phyloP scores from a whole-genome alignment of 495 filamentous ascomycete species.

The Oidiodendron maius region DNA sequence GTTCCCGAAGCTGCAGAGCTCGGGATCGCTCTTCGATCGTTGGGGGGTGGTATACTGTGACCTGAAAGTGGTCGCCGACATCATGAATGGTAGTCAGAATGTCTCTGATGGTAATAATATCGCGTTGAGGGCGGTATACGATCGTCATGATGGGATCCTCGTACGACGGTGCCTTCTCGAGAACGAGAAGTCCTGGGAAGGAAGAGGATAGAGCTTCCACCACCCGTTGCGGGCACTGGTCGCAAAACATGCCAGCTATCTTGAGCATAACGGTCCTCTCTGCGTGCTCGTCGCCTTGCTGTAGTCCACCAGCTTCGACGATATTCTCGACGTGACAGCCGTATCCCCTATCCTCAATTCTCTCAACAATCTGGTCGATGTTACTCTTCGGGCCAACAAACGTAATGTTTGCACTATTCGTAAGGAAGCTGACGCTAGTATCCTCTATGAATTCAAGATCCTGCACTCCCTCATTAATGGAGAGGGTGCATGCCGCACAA shows the following conservation, averaged over 20 bases:
- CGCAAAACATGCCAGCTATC: conserved; percentile 84
- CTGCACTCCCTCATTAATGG: conserved; percentile 58
- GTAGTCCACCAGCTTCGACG: not conserved
- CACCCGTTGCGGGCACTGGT: conserved; percentile 69
- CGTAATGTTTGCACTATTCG: conserved; percentile 63
- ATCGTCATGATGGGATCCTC: conserved; percentile 63
- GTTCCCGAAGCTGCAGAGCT: conserved; percentile 60
- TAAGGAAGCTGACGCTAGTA: conserved; percentile 63
- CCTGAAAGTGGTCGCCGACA: conserved; percentile 56
- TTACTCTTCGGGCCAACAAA: conserved; percentile 52
- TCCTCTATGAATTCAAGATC: conserved; percentile 56
- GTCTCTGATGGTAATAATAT: conserved; percentile 67
- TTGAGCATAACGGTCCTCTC: conserved; percentile 57
- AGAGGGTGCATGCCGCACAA: conserved; percentile 66
- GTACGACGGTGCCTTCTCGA: conserved; percentile 44
- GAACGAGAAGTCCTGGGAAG: conserved; percentile 12
- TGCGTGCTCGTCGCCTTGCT: conserved; percentile 9
- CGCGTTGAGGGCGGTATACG: conserved; percentile 61
- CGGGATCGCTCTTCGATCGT: conserved; percentile 81
- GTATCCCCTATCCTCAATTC: conserved; percentile 78
- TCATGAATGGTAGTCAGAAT: conserved; percentile 64
- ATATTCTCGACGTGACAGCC: conserved; percentile 59
- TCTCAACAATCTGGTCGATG: conserved; percentile 49
- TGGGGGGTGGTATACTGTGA: conserved; percentile 70
- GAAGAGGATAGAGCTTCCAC: conserved; percentile 30